Evolutionary conservation across 202 grass and related monocot genomes (phyloP), one percentile per base, ranked within the genome.

Genomic region (Zoysia matrella): DNA sequence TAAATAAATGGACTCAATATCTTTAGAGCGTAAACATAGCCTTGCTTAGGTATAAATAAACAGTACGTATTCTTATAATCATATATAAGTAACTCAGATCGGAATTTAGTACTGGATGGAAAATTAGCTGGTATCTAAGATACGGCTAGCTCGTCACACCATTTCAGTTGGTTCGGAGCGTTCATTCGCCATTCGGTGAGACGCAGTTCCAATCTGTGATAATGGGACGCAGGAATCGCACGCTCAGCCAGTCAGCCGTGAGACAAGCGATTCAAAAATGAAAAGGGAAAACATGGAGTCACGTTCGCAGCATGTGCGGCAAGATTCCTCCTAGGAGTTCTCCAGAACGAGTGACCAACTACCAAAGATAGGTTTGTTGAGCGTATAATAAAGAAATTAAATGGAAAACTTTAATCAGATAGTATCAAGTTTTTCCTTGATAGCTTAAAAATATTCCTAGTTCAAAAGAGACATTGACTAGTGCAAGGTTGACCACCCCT

Each of bases 231-330:
- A 49, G 15, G 43, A 71, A 60, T 71, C 47, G 76, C 88, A 86
- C 63, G 64, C 71, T 72, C 68, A 30, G 22, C 22, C 22, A 30
- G 22, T 74, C 69, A 58, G 6, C 49, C 42, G 51, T 60, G 14
- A 50, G 47, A 77, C 49, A 44, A 13, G 50, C 11, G 1, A 41
- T 74, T 80, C 36, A 5, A 47, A 57, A 16, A 30, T 0, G 11
- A 41, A 63, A 13, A 57, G 4, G 66, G 41, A 58, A 86, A 83
- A 86, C 84, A 86, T 80, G 80, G 79, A 70, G 71, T 90, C 88
- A 90, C 80, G 84, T 80, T 74, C 55, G 36, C 13, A 75, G 80
- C 88, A 80, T 80, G 75, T 75, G 83, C 83, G 2, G 52, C 47
- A 73, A 73, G 69, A 80, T 78, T 68, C 36, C 57, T 58, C 42